Conservation (phyloP, 345 rosid genomes). For the Jatropha curcas region DNA sequence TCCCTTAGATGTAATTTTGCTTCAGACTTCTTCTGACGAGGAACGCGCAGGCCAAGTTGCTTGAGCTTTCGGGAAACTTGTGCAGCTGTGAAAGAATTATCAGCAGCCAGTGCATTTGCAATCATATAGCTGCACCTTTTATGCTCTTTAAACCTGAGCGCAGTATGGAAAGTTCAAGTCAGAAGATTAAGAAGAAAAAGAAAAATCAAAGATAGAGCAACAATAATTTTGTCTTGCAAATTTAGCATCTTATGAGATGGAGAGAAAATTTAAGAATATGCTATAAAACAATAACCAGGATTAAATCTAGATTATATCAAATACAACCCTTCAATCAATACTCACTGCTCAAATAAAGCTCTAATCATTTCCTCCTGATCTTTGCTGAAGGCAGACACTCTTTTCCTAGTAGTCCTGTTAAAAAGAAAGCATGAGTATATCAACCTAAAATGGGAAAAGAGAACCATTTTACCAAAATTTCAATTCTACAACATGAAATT, state of each 20-base stretch:
- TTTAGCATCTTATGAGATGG: neutral
- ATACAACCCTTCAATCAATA: slow-evolving; percentile 14
- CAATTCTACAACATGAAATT: neutral
- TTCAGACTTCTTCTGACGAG: slow-evolving; percentile 42
- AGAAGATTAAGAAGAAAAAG: neutral
- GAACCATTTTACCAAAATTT: slow-evolving; percentile 6
- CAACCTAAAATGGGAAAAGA: slow-evolving; percentile 16
- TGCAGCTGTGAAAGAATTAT: slow-evolving; percentile 55
- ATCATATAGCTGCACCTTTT: slow-evolving; percentile 74
- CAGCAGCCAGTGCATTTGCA: slow-evolving; percentile 69
- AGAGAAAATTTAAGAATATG: neutral
- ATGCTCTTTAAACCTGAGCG: slow-evolving; percentile 71
- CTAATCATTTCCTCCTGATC: slow-evolving; percentile 76
- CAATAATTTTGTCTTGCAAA: neutral
- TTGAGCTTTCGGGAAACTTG: slow-evolving; percentile 78
- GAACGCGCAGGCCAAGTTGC: slow-evolving; percentile 71
- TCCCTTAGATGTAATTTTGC: slow-evolving; percentile 49
- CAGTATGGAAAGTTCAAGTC: slow-evolving; percentile 1
- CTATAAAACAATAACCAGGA: neutral
- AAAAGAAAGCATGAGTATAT: slow-evolving; percentile 23
- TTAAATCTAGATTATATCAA: neutral
- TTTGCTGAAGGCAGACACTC: slow-evolving; percentile 62
- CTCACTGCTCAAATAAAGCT: slow-evolving; percentile 80
- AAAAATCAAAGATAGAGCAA: neutral
- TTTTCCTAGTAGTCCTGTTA: slow-evolving; percentile 67